Evolutionary conservation across 2,329 filamentous ascomycete genomes (phyloP).

Genomic region (Colletotrichum higginsianum): DNA sequence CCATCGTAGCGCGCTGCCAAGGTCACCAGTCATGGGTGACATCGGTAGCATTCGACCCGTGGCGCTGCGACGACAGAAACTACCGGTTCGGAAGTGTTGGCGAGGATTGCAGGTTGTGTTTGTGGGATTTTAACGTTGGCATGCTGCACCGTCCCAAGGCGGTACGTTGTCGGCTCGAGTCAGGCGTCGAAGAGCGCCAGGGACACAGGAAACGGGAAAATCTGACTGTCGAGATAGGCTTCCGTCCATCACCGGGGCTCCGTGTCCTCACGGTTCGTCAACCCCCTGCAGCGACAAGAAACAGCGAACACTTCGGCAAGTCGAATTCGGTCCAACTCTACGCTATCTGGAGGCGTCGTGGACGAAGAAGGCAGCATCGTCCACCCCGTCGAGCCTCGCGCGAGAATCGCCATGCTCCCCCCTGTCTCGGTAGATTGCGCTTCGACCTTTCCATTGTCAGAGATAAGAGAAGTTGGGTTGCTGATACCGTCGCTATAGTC

Average conservation of each 20-base stretch:
- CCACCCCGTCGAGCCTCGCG: slow-evolving; percentile 88
- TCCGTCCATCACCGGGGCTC: slow-evolving; percentile 71
- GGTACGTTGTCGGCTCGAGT: slow-evolving; percentile 64
- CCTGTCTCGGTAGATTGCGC: slow-evolving; percentile 83
- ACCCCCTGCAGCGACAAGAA: slow-evolving; percentile 69
- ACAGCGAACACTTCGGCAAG: slow-evolving; percentile 73
- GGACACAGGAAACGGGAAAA: slow-evolving; percentile 35
- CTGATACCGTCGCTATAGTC: slow-evolving; percentile 63
- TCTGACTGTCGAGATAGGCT: slow-evolving; percentile 53
- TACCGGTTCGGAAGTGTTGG: slow-evolving; percentile 97
- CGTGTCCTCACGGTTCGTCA: slow-evolving; percentile 65
- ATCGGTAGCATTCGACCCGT: slow-evolving; percentile 93
- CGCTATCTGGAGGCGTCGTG: slow-evolving; percentile 64
- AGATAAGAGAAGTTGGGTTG: not conserved
- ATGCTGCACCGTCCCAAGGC: slow-evolving; percentile 95
- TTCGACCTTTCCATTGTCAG: not conserved
- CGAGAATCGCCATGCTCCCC: slow-evolving; percentile 87
- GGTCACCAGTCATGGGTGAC: slow-evolving; percentile 98
- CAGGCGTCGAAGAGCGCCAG: not conserved
- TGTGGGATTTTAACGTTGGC: slow-evolving; percentile 98
- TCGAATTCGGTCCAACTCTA: slow-evolving; percentile 80
- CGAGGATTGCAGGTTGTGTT: slow-evolving; percentile 88
- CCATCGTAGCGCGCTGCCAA: slow-evolving; percentile 91
- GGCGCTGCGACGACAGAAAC: slow-evolving; percentile 95
- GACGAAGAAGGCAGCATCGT: slow-evolving; percentile 73